A percentile compares a stretch with the other conserved stretches of the same genome.
These are phyloP conservation scores for Pestalotiopsis fici DNA, from an alignment of 2,329 filamentous ascomycete genomes.

Conservation along the genomic window DNA sequence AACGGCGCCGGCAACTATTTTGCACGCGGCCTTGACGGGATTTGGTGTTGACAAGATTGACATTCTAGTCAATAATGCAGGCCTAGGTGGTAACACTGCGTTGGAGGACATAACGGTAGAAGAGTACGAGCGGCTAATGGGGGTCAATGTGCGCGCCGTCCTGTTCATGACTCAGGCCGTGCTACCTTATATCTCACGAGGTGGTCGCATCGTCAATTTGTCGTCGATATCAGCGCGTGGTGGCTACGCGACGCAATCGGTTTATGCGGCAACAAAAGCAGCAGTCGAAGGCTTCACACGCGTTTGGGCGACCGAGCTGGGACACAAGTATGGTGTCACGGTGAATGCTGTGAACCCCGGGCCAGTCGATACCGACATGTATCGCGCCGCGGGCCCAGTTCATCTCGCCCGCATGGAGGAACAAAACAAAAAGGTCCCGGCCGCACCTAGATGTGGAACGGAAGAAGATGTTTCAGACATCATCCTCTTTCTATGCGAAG, in stretches of 20 bases:
- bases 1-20: constrained; percentile 9
- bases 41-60: constrained; percentile 47
- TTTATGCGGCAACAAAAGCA: constrained; percentile 29
- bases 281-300: constrained; percentile 25
- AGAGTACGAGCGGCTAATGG: constrained; percentile 61
- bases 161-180: constrained; percentile 25
- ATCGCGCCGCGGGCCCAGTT: constrained; percentile 6
- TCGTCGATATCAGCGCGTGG: constrained; percentile 25
- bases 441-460: neutral
- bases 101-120: constrained; percentile 51
- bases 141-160: constrained; percentile 55
- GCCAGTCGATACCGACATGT: constrained; percentile 19
- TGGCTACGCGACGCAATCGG: constrained; percentile 22
- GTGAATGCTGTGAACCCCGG: constrained; percentile 29
- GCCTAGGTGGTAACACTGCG: constrained; percentile 51
- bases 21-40: constrained; percentile 12
- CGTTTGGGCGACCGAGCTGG: constrained; percentile 26
- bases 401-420: neutral
- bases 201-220: constrained; percentile 27
- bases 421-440: neutral
- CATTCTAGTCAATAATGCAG: constrained; percentile 71
- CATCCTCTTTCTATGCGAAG: neutral
- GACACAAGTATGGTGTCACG: constrained; percentile 15
- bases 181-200: constrained; percentile 21
- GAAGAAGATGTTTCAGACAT: neutral